Percentiles rank a stretch among this genome's conserved stretches.
phyloP scores from a whole-genome alignment of 352 stramenopile genomes.

The Phytophthora foliorum region DNA sequence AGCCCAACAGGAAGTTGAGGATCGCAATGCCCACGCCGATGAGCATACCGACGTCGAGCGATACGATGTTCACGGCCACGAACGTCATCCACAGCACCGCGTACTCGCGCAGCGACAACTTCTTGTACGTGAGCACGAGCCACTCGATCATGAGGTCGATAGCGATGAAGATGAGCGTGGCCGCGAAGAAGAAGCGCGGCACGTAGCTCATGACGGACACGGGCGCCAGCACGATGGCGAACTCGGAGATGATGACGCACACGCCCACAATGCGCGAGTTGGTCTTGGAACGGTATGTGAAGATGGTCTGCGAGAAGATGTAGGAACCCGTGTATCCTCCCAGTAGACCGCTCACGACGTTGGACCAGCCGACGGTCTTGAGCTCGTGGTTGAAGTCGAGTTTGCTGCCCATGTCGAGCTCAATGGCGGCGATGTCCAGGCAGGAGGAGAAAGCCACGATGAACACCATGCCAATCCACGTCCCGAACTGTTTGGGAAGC shows the following conservation, averaged over 20 bases:
- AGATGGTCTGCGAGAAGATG: conserved; percentile 99
- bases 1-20: conserved; percentile 79
- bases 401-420: conserved; percentile 95
- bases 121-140: conserved; percentile 85
- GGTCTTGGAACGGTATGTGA: conserved; percentile 93
- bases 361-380: conserved; percentile 93
- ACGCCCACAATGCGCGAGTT: conserved; percentile 91
- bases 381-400: conserved; percentile 96
- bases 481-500: conserved; percentile 91
- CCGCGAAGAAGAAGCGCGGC: conserved; percentile 97
- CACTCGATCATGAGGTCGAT: conserved; percentile 97
- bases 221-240: conserved; percentile 88
- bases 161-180: conserved; percentile 96
- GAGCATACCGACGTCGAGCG: conserved; percentile 95
- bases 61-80: conserved; percentile 91
- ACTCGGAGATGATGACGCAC: conserved; percentile 85
- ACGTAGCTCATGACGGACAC: conserved; percentile 94
- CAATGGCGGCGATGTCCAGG: conserved; percentile 97
- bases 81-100: conserved; percentile 93
- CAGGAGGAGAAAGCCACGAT: conserved; percentile 97
- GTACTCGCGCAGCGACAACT: conserved; percentile 90
- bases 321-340: conserved; percentile 98
- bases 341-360: conserved; percentile 94
- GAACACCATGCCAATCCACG: conserved; percentile 96
- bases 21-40: conserved; percentile 89